Evolutionary conservation across 805 yeast species (phyloP), one percentile per base, ranked within the genome.

Genomic region (Barnettozyma salicaria): DNA sequence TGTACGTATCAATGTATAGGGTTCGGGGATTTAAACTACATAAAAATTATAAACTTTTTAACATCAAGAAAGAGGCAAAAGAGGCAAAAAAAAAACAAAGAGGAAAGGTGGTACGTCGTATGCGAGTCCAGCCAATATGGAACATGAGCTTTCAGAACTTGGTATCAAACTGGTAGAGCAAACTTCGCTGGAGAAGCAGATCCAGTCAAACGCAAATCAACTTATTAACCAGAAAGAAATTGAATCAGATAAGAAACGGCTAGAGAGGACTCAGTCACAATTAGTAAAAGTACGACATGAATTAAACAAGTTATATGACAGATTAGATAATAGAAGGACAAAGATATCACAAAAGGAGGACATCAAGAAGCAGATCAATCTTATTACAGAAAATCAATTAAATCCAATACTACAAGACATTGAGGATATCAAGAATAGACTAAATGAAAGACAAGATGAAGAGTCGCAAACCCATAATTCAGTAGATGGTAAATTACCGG

Each of bases 101-200:
- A 29, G 19, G 19, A 17, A 18, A 29, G 17, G 17, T 19, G n/a
- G 19, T 6, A 17, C 7, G 21, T 7, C n/a, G 10, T 6, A 19
- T 17, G 31, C 31, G 16, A 29, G 22, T 11, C 12, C 25, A 9
- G 25, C n/a, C 12, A 14, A n/a, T 25, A 12, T 27, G 17, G 25
- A 19, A 16, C 10, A 25, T 19, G 26, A 14, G 4, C 32, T 38
- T 7, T 25, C 34, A 7, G 34, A 38, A 4, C 37, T 53, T 33
- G 78, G 76, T 1, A 77, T 84, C 20, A 67, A 67, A 49, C 64
- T 86, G 4, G 77, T 87, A 41, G 88, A 84, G 49, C 97, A 92
- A 57, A 78, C 74, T 36, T 78, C 79, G 7, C 59, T 90, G n/a
- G 98, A 89, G 52, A 63, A 74, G 32, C 65, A 73, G 39, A 79